These are phyloP conservation scores for Plasmodium vivax DNA, from an alignment of 169 alveolate species.

Conservation along the genomic window DNA sequence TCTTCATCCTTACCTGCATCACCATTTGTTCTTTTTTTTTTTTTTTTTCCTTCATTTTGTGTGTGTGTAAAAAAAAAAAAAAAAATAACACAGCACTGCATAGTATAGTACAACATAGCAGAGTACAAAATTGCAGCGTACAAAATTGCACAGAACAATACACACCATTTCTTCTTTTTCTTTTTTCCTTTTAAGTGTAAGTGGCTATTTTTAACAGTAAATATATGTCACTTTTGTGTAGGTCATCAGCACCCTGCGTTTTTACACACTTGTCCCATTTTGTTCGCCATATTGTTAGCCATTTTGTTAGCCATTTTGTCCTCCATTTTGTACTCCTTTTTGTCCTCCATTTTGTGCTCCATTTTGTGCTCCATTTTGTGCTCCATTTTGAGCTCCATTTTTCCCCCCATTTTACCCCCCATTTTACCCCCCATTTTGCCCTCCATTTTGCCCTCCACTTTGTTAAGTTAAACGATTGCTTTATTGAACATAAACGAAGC, in stretches of 20 bases:
- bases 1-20: not conserved
- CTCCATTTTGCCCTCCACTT: too few relatives aligned
- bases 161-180: not conserved
- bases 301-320: too few relatives aligned
- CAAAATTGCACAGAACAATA: not conserved
- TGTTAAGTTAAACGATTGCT: not conserved
- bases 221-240: not conserved
- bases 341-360: too few relatives aligned
- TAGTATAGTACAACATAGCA: not conserved
- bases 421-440: too few relatives aligned
- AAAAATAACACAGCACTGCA: not conserved
- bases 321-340: not conserved
- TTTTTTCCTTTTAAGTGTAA: not conserved
- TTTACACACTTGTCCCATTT: not conserved
- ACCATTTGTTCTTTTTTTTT: not conserved
- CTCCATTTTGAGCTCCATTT: too few relatives aligned
- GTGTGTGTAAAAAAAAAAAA: not conserved
- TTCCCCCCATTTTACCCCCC: not conserved
- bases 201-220: not conserved
- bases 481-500: not conserved
- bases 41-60: not conserved
- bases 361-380: too few relatives aligned
- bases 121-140: not conserved
- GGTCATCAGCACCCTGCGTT: not conserved
- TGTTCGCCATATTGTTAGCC: not conserved